Conservation (phyloP, 108 stramenopile species). For the Nitzschia sp. region DNA sequence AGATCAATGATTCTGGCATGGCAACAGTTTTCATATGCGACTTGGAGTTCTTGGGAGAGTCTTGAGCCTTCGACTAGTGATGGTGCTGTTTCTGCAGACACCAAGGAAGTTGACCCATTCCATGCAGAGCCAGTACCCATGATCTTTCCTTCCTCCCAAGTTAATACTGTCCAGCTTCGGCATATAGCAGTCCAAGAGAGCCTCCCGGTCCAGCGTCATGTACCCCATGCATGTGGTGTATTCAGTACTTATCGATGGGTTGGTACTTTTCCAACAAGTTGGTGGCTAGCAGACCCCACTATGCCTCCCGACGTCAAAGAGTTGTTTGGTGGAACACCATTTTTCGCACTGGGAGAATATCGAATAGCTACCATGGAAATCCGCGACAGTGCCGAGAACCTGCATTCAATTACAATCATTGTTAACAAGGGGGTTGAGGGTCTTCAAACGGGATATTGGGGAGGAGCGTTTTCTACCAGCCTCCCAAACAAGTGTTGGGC, state of each 20-base stretch:
- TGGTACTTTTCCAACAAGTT: conserved; percentile 20
- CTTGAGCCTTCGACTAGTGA: no score
- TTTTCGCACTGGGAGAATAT: conserved; percentile 23
- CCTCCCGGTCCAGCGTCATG: not conserved
- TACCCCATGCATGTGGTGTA: conserved; percentile 8
- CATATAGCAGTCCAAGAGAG: no score
- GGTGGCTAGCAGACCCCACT: conserved; percentile 21
- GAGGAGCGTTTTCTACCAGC: conserved; percentile 5
- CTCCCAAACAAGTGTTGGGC: conserved; percentile 15
- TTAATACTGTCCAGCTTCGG: no score
- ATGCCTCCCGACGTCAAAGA: conserved; percentile 36
- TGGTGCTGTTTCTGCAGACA: no score
- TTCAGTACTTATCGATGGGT: not conserved
- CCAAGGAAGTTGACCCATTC: no score
- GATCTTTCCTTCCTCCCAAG: no score
- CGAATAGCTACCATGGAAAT: conserved; percentile 17
- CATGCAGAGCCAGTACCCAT: no score
- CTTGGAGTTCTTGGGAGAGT: no score
- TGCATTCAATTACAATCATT: conserved; percentile 6
- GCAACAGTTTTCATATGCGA: no score
- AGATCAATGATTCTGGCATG: no score
- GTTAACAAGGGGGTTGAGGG: conserved; percentile 23
- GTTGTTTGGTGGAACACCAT: conserved; percentile 30
- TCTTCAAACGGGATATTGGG: conserved; percentile 25
- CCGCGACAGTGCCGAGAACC: not conserved